Conservation (phyloP, 2,329 filamentous ascomycete species). For the Pseudocercospora cruenta region DNA sequence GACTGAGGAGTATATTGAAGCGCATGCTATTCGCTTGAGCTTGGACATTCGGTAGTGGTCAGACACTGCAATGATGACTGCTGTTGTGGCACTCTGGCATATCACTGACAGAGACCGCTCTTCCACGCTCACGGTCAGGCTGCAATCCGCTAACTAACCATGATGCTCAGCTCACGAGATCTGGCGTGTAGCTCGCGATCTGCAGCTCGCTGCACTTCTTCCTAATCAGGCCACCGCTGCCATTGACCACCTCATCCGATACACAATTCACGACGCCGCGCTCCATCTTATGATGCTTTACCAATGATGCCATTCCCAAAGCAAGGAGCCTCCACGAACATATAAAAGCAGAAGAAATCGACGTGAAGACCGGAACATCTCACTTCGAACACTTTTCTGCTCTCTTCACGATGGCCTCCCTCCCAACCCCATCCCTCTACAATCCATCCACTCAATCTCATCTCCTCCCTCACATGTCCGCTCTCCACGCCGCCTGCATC, state of each 20-base stretch:
- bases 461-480: slow-evolving; percentile 60
- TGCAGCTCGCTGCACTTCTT: background rate
- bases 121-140: no score
- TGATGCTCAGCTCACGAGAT: background rate
- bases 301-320: background rate
- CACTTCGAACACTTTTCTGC: no score
- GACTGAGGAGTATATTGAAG: background rate
- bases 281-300: background rate
- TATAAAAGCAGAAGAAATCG: no score
- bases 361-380: background rate
- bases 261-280: background rate
- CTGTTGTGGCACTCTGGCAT: no score
- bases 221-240: background rate
- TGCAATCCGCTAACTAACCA: no score
- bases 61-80: no score
- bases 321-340: no score
- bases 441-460: slow-evolving; percentile 47
- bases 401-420: slow-evolving; percentile 12
- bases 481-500: slow-evolving; percentile 63
- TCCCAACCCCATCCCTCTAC: slow-evolving; percentile 26
- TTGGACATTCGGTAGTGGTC: background rate
- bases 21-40: background rate
- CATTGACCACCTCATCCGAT: no score
- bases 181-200: no score
- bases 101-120: no score